Evolutionary conservation across 2,329 filamentous ascomycete species (phyloP), one percentile per base, ranked within the genome.

Genomic region (Neodidymelliopsis sp.): DNA sequence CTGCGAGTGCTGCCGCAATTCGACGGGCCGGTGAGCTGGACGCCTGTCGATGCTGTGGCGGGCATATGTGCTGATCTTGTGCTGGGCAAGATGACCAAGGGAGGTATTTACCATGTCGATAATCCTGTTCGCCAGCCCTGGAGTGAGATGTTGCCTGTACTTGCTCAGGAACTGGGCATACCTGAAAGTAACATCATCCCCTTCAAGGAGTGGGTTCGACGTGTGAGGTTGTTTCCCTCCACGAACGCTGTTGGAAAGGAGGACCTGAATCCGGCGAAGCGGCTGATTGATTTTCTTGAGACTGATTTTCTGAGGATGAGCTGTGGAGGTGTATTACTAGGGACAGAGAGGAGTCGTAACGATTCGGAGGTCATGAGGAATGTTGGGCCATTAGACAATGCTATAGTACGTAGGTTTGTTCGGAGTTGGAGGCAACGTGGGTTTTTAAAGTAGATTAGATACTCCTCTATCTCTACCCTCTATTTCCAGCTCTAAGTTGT

Each of bases 61-160:
- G 62, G 47, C 7, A 62, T 67, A 0, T 39, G 73, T 4, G 52
- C 35, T 2, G 75, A 78, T 4, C 48, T 79, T 1, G 38, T 75
- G 0, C 29, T 69, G 2, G 29, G 36, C 1, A 49, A 64, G 1
- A 25, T 28, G 1, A 51, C 34, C 0, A 53, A 64, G 0, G 65
- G 73, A 29, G 61, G 67, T 1, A 60, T 78, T 19, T 79, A 79
- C 45, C 76, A 79, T 53, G 69, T 80, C 38, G 77, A 79, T 6
- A 78, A 79, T 50, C 76, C 76, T 0, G 62, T 73, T 3, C 48
- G 75, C 1, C 76, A 79, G 50, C 51, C 67, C 0, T 79, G 77
- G 76, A 45, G 43, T 2, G 59, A 72, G 0, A 74, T 77, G 64
- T 61, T 67, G 2, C 24, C 40, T 3, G 13, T 76, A 2, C 49